Conservation (phyloP, 139 green algal genomes). For the Pleodorina starrii region DNA sequence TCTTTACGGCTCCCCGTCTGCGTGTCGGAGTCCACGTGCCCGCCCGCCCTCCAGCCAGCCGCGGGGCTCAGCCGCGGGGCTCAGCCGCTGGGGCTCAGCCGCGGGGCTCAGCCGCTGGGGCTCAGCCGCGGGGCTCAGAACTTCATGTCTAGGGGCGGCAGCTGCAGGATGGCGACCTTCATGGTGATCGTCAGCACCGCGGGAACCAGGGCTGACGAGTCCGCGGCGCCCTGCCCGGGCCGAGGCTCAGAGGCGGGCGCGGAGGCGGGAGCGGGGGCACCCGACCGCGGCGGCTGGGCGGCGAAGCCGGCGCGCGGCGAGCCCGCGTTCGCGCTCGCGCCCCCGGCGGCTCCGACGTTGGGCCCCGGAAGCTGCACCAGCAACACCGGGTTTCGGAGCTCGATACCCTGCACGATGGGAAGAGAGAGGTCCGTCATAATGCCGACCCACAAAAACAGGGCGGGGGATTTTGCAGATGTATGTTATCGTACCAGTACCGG, state of each 20-base stretch:
- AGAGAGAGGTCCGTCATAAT: background rate
- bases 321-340: too few relatives aligned
- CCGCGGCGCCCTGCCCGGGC: background rate
- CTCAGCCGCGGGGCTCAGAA: slow-evolving; percentile 39
- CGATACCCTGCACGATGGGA: slow-evolving; percentile 47
- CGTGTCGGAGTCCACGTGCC: too few relatives aligned
- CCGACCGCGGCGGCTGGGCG: background rate
- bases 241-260: background rate
- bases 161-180: slow-evolving; percentile 38
- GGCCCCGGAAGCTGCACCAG: slow-evolving; percentile 23
- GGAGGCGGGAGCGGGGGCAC: too few relatives aligned
- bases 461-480: background rate
- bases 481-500: background rate
- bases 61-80: too few relatives aligned
- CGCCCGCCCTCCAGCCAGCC: too few relatives aligned
- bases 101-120: too few relatives aligned
- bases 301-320: background rate
- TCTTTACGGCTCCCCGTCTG: too few relatives aligned
- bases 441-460: background rate
- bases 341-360: background rate
- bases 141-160: slow-evolving; percentile 59
- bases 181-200: slow-evolving; percentile 56
- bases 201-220: background rate
- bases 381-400: slow-evolving; percentile 48
- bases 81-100: too few relatives aligned